Evolutionary conservation across 1,284 basidiomycete species (phyloP).

Genomic region (Sphagnurus paluster): DNA sequence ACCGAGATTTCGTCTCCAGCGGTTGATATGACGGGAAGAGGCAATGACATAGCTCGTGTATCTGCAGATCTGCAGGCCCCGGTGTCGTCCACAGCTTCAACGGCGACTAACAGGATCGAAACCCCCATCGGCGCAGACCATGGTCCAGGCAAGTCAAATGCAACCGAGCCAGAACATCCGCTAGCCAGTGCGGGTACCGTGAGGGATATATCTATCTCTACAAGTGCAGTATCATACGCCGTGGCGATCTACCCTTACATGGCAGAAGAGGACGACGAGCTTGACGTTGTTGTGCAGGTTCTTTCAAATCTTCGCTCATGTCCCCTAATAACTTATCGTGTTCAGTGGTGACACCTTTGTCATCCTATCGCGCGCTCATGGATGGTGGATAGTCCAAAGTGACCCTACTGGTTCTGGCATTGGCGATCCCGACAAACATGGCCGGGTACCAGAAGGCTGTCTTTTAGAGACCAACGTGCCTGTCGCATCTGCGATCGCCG

Average conservation of each 20-base stretch:
- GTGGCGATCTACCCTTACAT: slow-evolving; percentile 94
- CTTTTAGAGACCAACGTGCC: slow-evolving; percentile 89
- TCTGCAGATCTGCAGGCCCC: slow-evolving; percentile 25
- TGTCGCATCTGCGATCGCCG: slow-evolving; percentile 74
- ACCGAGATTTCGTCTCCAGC: slow-evolving; percentile 57
- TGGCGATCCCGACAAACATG: slow-evolving; percentile 79
- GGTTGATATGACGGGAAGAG: slow-evolving; percentile 36
- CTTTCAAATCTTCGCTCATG: slow-evolving; percentile 8
- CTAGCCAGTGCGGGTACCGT: slow-evolving; percentile 22
- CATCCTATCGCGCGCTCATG: slow-evolving; percentile 90
- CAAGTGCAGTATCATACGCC: slow-evolving; percentile 79
- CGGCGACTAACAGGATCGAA: slow-evolving; percentile 26
- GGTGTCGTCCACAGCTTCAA: slow-evolving; percentile 21
- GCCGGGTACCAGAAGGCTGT: slow-evolving; percentile 92
- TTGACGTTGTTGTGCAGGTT: slow-evolving; percentile 93
- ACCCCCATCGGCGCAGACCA: slow-evolving; percentile 22
- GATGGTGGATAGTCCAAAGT: slow-evolving; percentile 99
- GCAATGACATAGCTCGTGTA: slow-evolving; percentile 33
- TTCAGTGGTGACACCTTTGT: slow-evolving; percentile 86
- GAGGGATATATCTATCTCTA: slow-evolving; percentile 41
- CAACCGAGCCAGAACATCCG: slow-evolving; percentile 21
- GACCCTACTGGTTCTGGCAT: slow-evolving; percentile 86
- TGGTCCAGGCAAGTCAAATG: slow-evolving; percentile 19
- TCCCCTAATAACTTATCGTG: too few species aligned
- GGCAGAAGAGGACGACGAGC: slow-evolving; percentile 97